Evolutionary conservation across 106 monocot genomes (phyloP).

Genomic region (Apostasia shenzhenica): DNA sequence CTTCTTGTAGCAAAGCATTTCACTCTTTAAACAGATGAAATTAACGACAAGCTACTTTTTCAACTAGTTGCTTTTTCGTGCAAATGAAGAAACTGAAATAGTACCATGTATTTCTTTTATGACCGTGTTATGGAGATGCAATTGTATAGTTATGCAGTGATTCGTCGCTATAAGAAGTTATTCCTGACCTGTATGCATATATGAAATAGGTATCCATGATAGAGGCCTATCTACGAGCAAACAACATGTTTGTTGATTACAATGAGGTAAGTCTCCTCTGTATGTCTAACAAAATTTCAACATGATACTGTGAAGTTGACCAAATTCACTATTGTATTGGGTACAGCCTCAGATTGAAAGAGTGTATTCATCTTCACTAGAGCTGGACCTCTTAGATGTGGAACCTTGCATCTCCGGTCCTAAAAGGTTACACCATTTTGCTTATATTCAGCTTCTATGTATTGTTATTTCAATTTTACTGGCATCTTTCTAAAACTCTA

Average conservation of each 20-base stretch:
- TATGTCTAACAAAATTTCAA: background rate
- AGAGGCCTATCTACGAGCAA: slow-evolving; percentile 82
- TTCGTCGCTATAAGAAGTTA: too few relatives aligned
- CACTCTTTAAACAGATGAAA: background rate
- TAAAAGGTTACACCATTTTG: slow-evolving; percentile 35
- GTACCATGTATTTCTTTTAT: background rate
- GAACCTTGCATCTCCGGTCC: slow-evolving; percentile 71
- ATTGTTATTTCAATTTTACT: background rate
- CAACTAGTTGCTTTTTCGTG: background rate
- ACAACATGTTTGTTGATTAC: slow-evolving; percentile 95
- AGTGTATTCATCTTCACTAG: slow-evolving; percentile 50
- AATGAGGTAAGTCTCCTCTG: slow-evolving; percentile 46
- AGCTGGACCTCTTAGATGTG: slow-evolving; percentile 42
- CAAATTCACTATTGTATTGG: background rate
- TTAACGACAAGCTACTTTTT: background rate
- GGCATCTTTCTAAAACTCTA: background rate
- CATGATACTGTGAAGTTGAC: background rate
- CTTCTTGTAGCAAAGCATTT: background rate
- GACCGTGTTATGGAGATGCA: background rate
- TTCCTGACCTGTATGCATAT: background rate
- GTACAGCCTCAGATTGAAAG: slow-evolving; percentile 61
- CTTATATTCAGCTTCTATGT: background rate
- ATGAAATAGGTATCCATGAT: slow-evolving; percentile 67
- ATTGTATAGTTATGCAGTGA: too few relatives aligned
- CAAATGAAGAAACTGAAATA: too few relatives aligned